Percentiles rank a stretch among this genome's conserved stretches.
These are phyloP conservation scores for Candida wancherniae DNA, from an alignment of 805 yeast genomes.

Conservation along the genomic window DNA sequence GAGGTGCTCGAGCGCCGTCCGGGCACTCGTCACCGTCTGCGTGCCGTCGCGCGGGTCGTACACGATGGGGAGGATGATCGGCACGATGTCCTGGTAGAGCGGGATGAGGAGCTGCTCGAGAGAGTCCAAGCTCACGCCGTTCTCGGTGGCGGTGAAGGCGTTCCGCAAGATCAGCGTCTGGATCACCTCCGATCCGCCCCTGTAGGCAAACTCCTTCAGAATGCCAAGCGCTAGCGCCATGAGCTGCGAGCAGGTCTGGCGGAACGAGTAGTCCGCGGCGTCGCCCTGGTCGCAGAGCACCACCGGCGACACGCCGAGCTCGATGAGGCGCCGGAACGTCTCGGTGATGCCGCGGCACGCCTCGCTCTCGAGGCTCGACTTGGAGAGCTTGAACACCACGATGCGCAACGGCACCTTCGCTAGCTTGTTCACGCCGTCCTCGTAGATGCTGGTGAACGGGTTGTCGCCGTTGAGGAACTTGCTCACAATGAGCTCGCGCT, in stretches of 20 bases:
- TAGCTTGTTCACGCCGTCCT: slow-evolving; percentile 29
- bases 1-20: slow-evolving; percentile 22
- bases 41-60: slow-evolving; percentile 18
- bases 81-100: slow-evolving; percentile 46
- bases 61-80: slow-evolving; percentile 59
- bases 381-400: slow-evolving; percentile 52
- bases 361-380: slow-evolving; percentile 27
- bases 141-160: slow-evolving; percentile 18
- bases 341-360: slow-evolving; percentile 47
- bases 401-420: slow-evolving; percentile 44
- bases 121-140: slow-evolving; percentile 16
- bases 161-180: slow-evolving; percentile 25
- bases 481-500: slow-evolving; percentile 29
- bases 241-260: slow-evolving; percentile 27
- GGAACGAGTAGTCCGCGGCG: slow-evolving; percentile 24
- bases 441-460: slow-evolving; percentile 32
- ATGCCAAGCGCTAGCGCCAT: slow-evolving; percentile 30
- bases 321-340: slow-evolving; percentile 50
- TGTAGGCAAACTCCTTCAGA: slow-evolving; percentile 19
- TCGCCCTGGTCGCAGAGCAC: slow-evolving; percentile 50
- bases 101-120: slow-evolving; percentile 36
- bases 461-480: slow-evolving; percentile 29
- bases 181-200: slow-evolving; percentile 20
- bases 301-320: slow-evolving; percentile 71
- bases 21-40: slow-evolving; percentile 25